A percentile compares a stretch with the other conserved stretches of the same genome.
These are phyloP conservation scores for Tolypocladium ovalisporum DNA, from an alignment of 2,329 filamentous ascomycete genomes.

Conservation along the genomic window DNA sequence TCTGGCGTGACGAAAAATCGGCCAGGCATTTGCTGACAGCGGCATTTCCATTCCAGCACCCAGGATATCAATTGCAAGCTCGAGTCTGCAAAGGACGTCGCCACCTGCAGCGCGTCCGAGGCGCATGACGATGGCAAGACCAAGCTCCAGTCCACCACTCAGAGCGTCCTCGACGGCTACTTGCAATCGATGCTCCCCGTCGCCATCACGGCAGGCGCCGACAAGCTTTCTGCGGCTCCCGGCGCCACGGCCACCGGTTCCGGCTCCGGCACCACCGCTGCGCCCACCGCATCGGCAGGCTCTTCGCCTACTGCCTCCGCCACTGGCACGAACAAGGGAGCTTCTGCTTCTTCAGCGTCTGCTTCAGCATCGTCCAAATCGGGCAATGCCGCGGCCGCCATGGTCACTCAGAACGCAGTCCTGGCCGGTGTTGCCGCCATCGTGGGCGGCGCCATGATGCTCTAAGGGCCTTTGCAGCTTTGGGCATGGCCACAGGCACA, in stretches of 20 bases:
- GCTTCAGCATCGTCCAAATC: constrained; percentile 6
- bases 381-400: constrained; percentile 19
- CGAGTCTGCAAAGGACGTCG: constrained; percentile 10
- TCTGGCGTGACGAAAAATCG: too few relatives aligned
- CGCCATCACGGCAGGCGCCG: constrained; percentile 25
- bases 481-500: not conserved
- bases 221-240: constrained; percentile 18
- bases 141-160: not conserved
- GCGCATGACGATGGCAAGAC: not conserved
- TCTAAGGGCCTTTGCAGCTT: constrained; percentile 12
- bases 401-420: constrained; percentile 22
- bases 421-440: constrained; percentile 22
- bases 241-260: constrained; percentile 3
- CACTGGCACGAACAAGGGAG: constrained; percentile 2
- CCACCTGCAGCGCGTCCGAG: constrained; percentile 11
- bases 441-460: constrained; percentile 22
- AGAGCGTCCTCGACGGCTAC: constrained; percentile 9
- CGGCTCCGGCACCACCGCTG: too few relatives aligned
- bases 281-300: too few relatives aligned
- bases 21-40: not conserved
- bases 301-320: too few relatives aligned
- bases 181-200: constrained; percentile 14
- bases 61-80: constrained; percentile 14
- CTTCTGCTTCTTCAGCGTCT: not conserved
- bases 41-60: constrained; percentile 3